A percentile compares a stretch with the other conserved stretches of the same genome.
These are phyloP conservation scores for Hyphodiscus hymeniophilus DNA, from an alignment of 495 filamentous ascomycete species.

Conservation along the genomic window DNA sequence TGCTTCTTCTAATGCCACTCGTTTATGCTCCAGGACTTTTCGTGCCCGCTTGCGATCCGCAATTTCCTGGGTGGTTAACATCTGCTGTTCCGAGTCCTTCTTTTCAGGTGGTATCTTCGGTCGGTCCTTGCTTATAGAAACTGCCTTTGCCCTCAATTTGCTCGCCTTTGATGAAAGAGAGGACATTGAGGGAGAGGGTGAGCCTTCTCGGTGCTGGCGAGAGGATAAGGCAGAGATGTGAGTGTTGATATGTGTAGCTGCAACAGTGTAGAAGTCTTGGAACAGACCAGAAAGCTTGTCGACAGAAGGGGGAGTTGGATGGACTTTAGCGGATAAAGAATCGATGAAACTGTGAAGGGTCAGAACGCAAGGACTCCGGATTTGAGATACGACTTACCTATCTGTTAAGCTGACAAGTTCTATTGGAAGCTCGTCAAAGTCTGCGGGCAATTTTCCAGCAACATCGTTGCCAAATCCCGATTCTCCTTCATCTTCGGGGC, in stretches of 20 bases:
- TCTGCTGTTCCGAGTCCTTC: slow-evolving; percentile 60
- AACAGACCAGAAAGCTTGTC: slow-evolving; percentile 80
- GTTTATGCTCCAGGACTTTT: slow-evolving; percentile 67
- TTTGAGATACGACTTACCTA: slow-evolving; percentile 42
- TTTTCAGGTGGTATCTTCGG: slow-evolving; percentile 26
- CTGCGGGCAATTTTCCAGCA: slow-evolving; percentile 47
- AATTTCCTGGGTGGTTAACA: slow-evolving; percentile 85
- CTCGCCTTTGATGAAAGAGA: slow-evolving; percentile 43
- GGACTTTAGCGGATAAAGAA: slow-evolving; percentile 78
- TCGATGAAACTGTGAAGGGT: slow-evolving; percentile 67
- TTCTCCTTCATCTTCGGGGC: slow-evolving; percentile 37
- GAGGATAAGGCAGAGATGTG: slow-evolving; percentile 79
- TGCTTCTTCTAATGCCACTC: slow-evolving; percentile 75
- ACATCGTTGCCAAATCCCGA: slow-evolving; percentile 44
- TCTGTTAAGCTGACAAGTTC: slow-evolving; percentile 87
- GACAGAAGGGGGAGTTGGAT: slow-evolving; percentile 73
- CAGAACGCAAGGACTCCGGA: neutral
- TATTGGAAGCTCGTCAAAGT: slow-evolving; percentile 82
- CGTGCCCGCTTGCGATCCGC: slow-evolving; percentile 69
- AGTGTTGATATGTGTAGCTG: slow-evolving; percentile 75
- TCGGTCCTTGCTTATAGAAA: slow-evolving; percentile 40
- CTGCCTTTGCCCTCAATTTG: slow-evolving; percentile 41
- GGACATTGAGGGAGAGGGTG: slow-evolving; percentile 39
- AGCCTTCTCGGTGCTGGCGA: slow-evolving; percentile 55
- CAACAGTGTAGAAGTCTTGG: slow-evolving; percentile 86